A percentile compares a stretch with the other conserved stretches of the same genome.
phyloP scores from a whole-genome alignment of 805 yeast genomes.

The Starmera caribaea region DNA sequence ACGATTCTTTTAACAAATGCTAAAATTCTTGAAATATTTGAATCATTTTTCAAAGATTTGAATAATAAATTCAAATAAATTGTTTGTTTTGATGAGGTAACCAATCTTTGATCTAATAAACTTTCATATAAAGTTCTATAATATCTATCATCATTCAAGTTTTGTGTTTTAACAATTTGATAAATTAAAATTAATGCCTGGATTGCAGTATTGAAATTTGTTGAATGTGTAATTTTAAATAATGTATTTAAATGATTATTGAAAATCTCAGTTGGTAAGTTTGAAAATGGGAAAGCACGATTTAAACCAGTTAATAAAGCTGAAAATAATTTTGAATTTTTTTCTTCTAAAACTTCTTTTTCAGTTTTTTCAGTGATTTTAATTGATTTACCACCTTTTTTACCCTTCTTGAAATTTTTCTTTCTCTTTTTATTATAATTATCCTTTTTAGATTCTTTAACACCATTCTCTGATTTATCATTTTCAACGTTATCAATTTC shows the following conservation, averaged over 20 bases:
- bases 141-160: conserved; percentile 54
- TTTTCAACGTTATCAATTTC: conserved; percentile 42
- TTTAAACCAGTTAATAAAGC: conserved; percentile 91
- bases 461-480: conserved; percentile 31
- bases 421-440: conserved; percentile 56
- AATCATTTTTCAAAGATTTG: conserved; percentile 72
- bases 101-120: conserved; percentile 72
- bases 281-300: conserved; percentile 90
- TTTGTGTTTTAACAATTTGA: conserved; percentile 62
- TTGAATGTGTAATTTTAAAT: conserved; percentile 84
- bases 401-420: conserved; percentile 70
- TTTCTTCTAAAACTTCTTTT: conserved; percentile 62
- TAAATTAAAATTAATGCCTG: conserved; percentile 84
- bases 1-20: conserved; percentile 88
- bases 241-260: conserved; percentile 73
- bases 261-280: conserved; percentile 60
- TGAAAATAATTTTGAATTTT: conserved; percentile 73
- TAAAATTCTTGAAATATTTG: conserved; percentile 49
- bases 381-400: conserved; percentile 80
- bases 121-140: conserved; percentile 87
- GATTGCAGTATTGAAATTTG: conserved; percentile 87
- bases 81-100: conserved; percentile 85
- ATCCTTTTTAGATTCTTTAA: conserved; percentile 23
- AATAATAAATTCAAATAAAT: conserved; percentile 80
- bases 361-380: conserved; percentile 50